A percentile compares a stretch with the other conserved stretches of the same genome.
Evolutionary conservation across 2,329 filamentous ascomycete genomes (phyloP).

Genomic region (Coleophoma eucalyptorum): DNA sequence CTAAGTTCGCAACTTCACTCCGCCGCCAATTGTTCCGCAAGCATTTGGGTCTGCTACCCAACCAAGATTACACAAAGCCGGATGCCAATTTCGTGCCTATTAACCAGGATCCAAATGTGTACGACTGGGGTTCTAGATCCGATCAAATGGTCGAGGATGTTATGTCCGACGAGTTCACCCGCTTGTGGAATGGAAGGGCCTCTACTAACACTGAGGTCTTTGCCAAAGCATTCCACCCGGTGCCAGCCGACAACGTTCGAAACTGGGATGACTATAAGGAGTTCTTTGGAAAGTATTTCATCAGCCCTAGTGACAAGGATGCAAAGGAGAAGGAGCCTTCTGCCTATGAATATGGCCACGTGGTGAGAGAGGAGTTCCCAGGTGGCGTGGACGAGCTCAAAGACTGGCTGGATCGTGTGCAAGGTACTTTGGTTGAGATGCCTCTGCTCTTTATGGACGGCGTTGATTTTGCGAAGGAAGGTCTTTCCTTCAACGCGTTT

Average conservation of each 20-base stretch:
- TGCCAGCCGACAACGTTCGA: conserved; percentile 64
- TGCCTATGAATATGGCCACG: conserved; percentile 80
- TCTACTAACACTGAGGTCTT: conserved; percentile 78
- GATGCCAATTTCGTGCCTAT: conserved; percentile 77
- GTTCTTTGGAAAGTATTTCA: conserved; percentile 66
- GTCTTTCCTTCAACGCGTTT: conserved; percentile 66
- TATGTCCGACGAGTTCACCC: conserved; percentile 61
- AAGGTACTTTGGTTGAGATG: conserved; percentile 82
- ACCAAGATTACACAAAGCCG: conserved; percentile 64
- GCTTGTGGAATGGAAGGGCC: conserved; percentile 71
- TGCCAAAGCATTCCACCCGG: conserved; percentile 74
- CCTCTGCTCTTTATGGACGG: conserved; percentile 82
- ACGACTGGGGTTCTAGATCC: conserved; percentile 66
- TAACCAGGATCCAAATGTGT: conserved; percentile 64
- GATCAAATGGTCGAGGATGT: conserved; percentile 73
- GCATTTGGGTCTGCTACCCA: conserved; percentile 78
- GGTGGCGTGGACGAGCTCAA: conserved; percentile 72
- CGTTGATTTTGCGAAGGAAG: conserved; percentile 80
- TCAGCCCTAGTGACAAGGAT: conserved; percentile 45
- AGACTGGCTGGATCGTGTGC: conserved; percentile 61
- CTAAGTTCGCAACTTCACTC: conserved; percentile 73
- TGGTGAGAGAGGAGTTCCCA: conserved; percentile 74
- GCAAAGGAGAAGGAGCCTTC: conserved; percentile 40
- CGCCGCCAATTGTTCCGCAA: conserved; percentile 87
- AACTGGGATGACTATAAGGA: conserved; percentile 72